Percentiles rank a stretch among this genome's conserved stretches.
Conservation (phyloP, 2,329 filamentous ascomycete species). For the Colletotrichum incanum region DNA sequence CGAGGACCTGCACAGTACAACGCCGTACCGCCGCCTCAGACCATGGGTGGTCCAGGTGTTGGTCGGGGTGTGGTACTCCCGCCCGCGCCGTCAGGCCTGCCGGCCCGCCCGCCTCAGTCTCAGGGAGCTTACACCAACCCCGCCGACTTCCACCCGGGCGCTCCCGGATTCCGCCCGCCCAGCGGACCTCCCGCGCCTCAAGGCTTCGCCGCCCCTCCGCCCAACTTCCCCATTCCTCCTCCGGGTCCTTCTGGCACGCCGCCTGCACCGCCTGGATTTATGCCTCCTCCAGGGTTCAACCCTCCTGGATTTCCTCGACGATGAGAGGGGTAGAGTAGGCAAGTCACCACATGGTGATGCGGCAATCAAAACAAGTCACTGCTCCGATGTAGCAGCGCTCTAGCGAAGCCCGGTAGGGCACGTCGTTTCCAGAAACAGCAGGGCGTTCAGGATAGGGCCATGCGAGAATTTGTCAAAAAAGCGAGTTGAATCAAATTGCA, state of each 20-base stretch:
- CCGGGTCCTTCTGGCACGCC: constrained; percentile 52
- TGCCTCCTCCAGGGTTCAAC: constrained; percentile 62
- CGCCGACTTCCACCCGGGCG: constrained; percentile 63
- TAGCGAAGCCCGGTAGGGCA: not conserved
- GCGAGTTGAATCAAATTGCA: constrained; percentile 33
- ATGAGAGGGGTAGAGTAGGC: constrained; percentile 44
- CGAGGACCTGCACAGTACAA: constrained; percentile 56
- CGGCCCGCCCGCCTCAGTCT: constrained; percentile 64
- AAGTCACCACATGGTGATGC: not conserved
- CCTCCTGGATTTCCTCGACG: constrained; percentile 50
- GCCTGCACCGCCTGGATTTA: constrained; percentile 60
- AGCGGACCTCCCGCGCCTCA: constrained; percentile 56
- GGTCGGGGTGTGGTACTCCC: constrained; percentile 57
- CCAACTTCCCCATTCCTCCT: constrained; percentile 59
- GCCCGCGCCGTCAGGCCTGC: constrained; percentile 65
- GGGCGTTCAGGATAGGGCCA: constrained; percentile 23
- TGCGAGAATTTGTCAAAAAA: constrained; percentile 20
- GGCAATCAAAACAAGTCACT: not conserved
- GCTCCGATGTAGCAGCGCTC: constrained; percentile 1
- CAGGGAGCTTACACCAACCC: constrained; percentile 63
- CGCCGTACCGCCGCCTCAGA: constrained; percentile 36
- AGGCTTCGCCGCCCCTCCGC: constrained; percentile 57
- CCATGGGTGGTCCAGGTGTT: constrained; percentile 31
- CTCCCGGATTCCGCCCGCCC: constrained; percentile 51
- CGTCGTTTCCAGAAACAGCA: constrained; percentile 20